Evolutionary conservation across 75 land plant species (phyloP), one percentile per base, ranked within the genome.

Genomic region (Selaginella moellendorffii): DNA sequence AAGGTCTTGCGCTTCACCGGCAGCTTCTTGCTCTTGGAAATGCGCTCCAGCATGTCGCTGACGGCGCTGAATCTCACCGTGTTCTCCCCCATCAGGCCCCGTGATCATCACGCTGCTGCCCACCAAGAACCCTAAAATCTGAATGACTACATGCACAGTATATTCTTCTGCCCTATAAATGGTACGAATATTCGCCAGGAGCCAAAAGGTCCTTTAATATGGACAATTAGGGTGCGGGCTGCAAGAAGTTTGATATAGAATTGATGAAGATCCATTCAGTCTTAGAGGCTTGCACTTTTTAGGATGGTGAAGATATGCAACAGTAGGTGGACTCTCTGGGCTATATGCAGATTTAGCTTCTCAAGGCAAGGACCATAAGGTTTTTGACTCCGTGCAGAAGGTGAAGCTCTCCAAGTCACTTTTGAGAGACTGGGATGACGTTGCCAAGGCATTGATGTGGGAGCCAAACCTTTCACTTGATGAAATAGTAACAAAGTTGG

Each of bases 1-100:
- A 93, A 59, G 62, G 78, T 79, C 77, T 80, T 81, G n/a, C 96
- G 78, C 73, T 93, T 93, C 66, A 81, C 62, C 1, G 80, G 66
- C 2, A 78, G 25, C 8, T 85, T 68, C 71, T 84, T 84, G 74
- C 65, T 75, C 67, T 80, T 70, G 27, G 68, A 69, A 18, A 88
- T 78, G 53, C 87, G 84, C 52, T 75, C 79, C 67, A 88, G 79
- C 79, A 93, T 81, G 27, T 77, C 72, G 28, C 71, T 68, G 21
- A 88, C 61, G 0, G 83, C 80, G 28, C 83, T 73, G 71, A 88
- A 80, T 53, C 79, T 72, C 27, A 84, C 82, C 24, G 81, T 85
- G n/a, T 58, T 71, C 8, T 79, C 92, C 29, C 80, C 53, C 96
- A 79, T 85, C n/a, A n/a, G n/a, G n/a, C n/a, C n/a, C n/a, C n/a